Conservation (phyloP, 2,329 filamentous ascomycete genomes). For the Sarocladiaceae sp. region DNA sequence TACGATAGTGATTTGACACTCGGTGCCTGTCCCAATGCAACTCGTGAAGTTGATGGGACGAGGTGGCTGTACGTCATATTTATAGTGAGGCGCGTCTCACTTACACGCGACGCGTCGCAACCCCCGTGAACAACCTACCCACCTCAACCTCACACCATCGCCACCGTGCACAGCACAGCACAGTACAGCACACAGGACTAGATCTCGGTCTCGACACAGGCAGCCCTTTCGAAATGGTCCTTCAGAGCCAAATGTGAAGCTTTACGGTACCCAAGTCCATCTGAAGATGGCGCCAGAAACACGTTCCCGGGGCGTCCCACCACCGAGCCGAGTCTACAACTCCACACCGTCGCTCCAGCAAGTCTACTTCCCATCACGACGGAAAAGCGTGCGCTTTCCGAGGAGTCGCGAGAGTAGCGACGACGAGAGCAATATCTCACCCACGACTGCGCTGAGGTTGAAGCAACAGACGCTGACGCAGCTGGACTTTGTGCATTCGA, state of each 20-base stretch:
- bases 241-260: too few species aligned
- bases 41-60: background rate
- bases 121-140: background rate
- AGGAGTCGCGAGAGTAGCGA: conserved; percentile 1
- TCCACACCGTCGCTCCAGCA: conserved; percentile 31
- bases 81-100: background rate
- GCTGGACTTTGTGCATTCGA: conserved; percentile 31
- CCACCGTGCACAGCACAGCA: background rate
- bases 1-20: too few species aligned
- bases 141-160: background rate
- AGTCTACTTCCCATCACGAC: conserved; percentile 28
- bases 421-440: background rate
- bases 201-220: too few species aligned
- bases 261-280: too few species aligned
- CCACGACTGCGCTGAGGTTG: conserved; percentile 15
- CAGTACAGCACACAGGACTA: too few species aligned
- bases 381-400: conserved; percentile 6
- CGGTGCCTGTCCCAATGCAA: too few species aligned
- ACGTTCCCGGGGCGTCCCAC: conserved; percentile 29
- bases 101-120: background rate
- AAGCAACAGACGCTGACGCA: conserved; percentile 38
- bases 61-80: background rate
- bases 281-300: conserved; percentile 34
- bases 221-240: too few species aligned
- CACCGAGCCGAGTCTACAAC: conserved; percentile 32